Percentiles rank a stretch among this genome's conserved stretches.
phyloP scores from a whole-genome alignment of 2,329 filamentous ascomycete genomes.

The Aurifilum marmelostoma region DNA sequence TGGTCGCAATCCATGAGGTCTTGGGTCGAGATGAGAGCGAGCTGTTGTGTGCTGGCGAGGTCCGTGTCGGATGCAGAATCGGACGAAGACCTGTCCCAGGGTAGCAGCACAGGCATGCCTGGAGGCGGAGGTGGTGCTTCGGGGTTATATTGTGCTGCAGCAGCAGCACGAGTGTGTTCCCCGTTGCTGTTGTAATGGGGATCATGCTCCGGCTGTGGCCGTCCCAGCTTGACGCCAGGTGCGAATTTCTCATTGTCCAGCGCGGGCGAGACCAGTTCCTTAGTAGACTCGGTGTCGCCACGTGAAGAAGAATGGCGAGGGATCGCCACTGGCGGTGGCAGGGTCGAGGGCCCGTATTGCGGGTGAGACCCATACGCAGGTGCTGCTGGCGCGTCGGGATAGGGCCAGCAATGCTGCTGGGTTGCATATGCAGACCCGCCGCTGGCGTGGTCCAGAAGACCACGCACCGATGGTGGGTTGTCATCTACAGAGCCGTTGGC shows the following conservation, averaged over 20 bases:
- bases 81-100: slow-evolving; percentile 44
- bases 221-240: slow-evolving; percentile 44
- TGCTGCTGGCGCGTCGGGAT: slow-evolving; percentile 33
- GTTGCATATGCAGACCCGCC: slow-evolving; percentile 30
- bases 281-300: slow-evolving; percentile 35
- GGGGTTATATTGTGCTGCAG: slow-evolving; percentile 24
- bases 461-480: slow-evolving; percentile 53
- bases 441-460: slow-evolving; percentile 51
- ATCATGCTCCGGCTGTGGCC: slow-evolving; percentile 38
- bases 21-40: slow-evolving; percentile 57
- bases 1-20: slow-evolving; percentile 55
- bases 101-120: slow-evolving; percentile 32
- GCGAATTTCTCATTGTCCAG: slow-evolving; percentile 48
- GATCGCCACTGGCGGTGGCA: slow-evolving; percentile 30
- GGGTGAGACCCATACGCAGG: slow-evolving; percentile 27
- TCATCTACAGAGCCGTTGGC: slow-evolving; percentile 49
- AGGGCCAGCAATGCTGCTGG: slow-evolving; percentile 34
- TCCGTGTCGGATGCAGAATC: slow-evolving; percentile 43
- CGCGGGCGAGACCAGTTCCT: slow-evolving; percentile 42
- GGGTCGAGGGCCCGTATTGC: slow-evolving; percentile 25
- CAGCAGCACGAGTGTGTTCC: slow-evolving; percentile 19
- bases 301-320: slow-evolving; percentile 31
- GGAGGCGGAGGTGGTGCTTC: slow-evolving; percentile 14
- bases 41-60: slow-evolving; percentile 38
- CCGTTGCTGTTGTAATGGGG: slow-evolving; percentile 13